Evolutionary conservation across 257 asterid genomes (phyloP).

Genomic region (Solanum bukasovii): DNA sequence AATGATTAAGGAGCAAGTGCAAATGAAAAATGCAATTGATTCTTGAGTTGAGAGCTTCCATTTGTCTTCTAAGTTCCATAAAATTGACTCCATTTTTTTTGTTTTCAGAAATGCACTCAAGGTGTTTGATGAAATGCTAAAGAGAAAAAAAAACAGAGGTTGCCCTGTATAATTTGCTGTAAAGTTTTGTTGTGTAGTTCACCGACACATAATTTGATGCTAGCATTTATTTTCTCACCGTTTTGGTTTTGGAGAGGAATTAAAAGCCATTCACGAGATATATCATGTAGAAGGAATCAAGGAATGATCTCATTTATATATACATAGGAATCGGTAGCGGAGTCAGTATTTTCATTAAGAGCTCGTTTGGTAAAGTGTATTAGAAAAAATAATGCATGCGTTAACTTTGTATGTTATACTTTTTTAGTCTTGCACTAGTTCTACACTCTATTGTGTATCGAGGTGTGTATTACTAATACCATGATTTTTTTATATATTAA

Average conservation of each 20-base stretch:
- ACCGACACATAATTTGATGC: neutral
- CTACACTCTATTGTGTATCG: neutral
- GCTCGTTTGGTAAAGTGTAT: neutral
- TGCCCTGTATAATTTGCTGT: neutral
- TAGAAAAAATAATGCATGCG: no score
- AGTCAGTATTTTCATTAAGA: no score
- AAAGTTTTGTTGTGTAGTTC: neutral
- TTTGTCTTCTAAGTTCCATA: constrained; percentile 65
- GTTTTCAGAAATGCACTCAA: neutral
- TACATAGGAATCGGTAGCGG: neutral
- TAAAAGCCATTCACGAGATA: constrained; percentile 7
- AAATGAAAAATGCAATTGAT: constrained; percentile 36
- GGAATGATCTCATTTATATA: neutral
- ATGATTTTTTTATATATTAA: no score
- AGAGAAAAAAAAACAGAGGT: neutral
- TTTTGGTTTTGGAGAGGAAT: neutral
- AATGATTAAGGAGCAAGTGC: constrained; percentile 24
- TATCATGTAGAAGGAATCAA: neutral
- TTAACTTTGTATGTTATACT: neutral
- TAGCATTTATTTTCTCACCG: constrained; percentile 14
- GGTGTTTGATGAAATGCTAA: neutral
- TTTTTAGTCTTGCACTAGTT: neutral
- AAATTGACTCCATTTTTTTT: constrained; percentile 37
- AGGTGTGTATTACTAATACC: neutral
- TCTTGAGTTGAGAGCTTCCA: constrained; percentile 46